Conservation (phyloP, 345 rosid species). For the Lumnitzera racemosa region DNA sequence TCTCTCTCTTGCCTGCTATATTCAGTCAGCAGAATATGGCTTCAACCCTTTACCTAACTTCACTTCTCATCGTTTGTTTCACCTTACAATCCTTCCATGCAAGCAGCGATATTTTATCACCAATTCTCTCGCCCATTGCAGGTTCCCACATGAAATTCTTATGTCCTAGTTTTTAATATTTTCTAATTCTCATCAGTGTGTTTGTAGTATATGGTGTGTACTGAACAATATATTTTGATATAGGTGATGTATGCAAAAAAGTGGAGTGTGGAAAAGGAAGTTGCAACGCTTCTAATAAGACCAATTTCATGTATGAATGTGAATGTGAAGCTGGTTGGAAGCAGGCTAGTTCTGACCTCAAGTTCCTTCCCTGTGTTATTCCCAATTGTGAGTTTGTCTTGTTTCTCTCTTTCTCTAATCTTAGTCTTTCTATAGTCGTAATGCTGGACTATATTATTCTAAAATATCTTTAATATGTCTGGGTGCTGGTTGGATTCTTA, state of each 20-base stretch:
- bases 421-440: neutral
- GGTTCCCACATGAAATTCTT: neutral
- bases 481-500: no score
- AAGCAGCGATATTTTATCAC: no score
- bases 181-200: no score
- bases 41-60: no score
- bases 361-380: slow-evolving; percentile 75
- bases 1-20: no score
- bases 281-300: slow-evolving; percentile 40
- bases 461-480: no score
- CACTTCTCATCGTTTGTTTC: no score
- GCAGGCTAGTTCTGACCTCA: slow-evolving; percentile 31
- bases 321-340: slow-evolving; percentile 75
- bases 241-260: slow-evolving; percentile 49
- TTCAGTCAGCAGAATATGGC: no score
- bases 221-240: neutral
- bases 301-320: slow-evolving; percentile 37
- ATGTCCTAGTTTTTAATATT: no score
- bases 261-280: slow-evolving; percentile 61
- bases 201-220: no score
- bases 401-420: slow-evolving; percentile 8
- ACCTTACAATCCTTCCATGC: no score
- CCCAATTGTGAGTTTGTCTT: slow-evolving; percentile 58
- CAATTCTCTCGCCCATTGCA: no score
- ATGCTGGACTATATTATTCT: neutral